Conservation (phyloP, 2,329 filamentous ascomycete species). For the Beauveria pseudobassiana region DNA sequence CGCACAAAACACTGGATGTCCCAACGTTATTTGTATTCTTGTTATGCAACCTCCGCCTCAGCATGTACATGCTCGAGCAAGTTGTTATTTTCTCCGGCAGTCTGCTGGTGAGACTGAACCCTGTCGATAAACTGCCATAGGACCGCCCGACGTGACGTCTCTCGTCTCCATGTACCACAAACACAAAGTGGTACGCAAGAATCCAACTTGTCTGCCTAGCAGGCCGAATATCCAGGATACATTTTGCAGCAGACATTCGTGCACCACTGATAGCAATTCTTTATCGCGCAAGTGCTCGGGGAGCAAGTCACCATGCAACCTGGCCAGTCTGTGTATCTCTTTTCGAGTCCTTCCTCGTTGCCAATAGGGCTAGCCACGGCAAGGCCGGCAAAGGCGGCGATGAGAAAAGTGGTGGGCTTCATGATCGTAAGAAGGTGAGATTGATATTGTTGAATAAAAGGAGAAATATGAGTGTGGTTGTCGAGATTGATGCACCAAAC, state of each 20-base stretch:
- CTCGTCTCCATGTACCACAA: no score
- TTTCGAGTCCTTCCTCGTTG: conserved; percentile 7
- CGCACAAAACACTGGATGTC: background rate
- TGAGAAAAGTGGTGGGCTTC: conserved; percentile 8
- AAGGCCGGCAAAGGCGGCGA: conserved; percentile 7
- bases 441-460: background rate
- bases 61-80: background rate
- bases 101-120: background rate
- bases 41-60: background rate
- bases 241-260: background rate
- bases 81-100: background rate
- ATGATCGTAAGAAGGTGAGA: background rate
- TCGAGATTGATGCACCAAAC: background rate
- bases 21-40: background rate
- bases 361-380: conserved; percentile 4
- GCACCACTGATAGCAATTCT: conserved; percentile 12
- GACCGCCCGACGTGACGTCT: no score
- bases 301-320: conserved; percentile 5
- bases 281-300: background rate
- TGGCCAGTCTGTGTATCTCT: conserved; percentile 9
- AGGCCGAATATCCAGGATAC: background rate
- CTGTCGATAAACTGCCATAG: background rate
- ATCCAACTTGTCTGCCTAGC: background rate
- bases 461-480: background rate
- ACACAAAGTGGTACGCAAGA: no score